phyloP scores from a whole-genome alignment of 1,284 basidiomycete genomes.

The Prillingera fragicola region DNA sequence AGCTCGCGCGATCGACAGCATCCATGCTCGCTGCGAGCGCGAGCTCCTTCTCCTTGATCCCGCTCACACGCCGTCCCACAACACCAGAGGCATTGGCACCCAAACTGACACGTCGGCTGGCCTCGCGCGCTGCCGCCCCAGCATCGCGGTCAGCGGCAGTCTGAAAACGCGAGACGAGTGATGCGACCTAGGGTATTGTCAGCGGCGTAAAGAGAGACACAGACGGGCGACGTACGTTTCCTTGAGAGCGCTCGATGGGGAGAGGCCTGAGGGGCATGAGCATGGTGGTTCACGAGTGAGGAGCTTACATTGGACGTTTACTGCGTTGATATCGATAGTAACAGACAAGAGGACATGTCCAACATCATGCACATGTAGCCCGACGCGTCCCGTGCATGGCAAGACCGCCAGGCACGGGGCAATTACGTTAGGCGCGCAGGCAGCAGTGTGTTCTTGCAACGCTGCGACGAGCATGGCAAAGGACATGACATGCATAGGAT shows the following conservation, averaged over 20 bases:
- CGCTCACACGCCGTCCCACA: no score
- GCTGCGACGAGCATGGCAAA: no score
- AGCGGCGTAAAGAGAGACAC: background rate
- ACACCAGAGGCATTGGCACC: background rate
- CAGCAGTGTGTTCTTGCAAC: no score
- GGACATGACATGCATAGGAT: no score
- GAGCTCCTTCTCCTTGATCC: background rate
- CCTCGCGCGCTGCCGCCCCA: slow-evolving; percentile 7
- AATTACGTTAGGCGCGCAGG: no score
- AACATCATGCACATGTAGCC: no score
- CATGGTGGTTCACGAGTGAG: background rate
- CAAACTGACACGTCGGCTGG: slow-evolving; percentile 6
- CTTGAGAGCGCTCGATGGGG: slow-evolving; percentile 20
- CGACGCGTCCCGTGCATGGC: no score
- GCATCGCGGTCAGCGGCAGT: slow-evolving; percentile 19
- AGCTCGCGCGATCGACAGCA: no score
- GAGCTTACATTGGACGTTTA: no score
- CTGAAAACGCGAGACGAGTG: slow-evolving; percentile 22
- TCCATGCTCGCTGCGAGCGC: background rate
- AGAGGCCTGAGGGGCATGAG: slow-evolving; percentile 12
- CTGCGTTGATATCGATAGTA: no score
- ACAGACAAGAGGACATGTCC: no score
- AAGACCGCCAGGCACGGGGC: no score
- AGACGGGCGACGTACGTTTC: slow-evolving; percentile 12
- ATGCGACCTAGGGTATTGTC: slow-evolving; percentile 17